Evolutionary conservation across 352 stramenopile genomes (phyloP), one percentile per base, ranked within the genome.

Genomic region (Phytophthora syringae): DNA sequence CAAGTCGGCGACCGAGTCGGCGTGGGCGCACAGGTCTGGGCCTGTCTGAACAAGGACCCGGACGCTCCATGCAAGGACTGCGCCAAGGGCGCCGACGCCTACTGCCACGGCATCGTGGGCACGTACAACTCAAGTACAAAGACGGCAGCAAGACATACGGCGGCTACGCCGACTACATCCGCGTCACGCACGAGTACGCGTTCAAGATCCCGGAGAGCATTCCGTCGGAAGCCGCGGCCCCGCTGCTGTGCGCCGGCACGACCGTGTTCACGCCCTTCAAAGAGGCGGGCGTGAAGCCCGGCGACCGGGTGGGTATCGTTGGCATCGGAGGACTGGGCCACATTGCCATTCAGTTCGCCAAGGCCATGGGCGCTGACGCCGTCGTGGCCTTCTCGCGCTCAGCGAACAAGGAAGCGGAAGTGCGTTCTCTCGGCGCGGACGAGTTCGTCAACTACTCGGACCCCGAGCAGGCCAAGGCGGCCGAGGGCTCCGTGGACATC

Each of bases 271-370:
- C 78, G 27, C 90, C 90, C 5, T 45, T 95, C 21, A 80, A 80
- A 63, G 64, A 82, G 34, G 77, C 53, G 2, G 76, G 65, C 40
- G 73, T 87, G 2, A 72, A 87, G 64, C 57, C 62, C 7, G 79
- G 78, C 24, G 58, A 85, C 43, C 82, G 74, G 9, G 74, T 97
- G 1, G 89, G 74, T 25, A 60, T 97, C 7, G 67, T 90, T 0
- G 90, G 90, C 11, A 87, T 97, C 39, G 90, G 90, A 18, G 90
- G 90, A 10, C 69, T 97, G 15, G 89, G 90, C 15, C 90, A 97
- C 68, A 63, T 97, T 52, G 89, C 50, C 16, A 76, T 97, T 28
- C 93, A 96, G 72, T 89, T 97, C 45, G 80, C 75, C 18, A 76
- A 80, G 5, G 88, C 84, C 10, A 74, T 96, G 37, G 83, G 82